Conservation (phyloP, 148 eudicot species). For the Euryodendron excelsum region DNA sequence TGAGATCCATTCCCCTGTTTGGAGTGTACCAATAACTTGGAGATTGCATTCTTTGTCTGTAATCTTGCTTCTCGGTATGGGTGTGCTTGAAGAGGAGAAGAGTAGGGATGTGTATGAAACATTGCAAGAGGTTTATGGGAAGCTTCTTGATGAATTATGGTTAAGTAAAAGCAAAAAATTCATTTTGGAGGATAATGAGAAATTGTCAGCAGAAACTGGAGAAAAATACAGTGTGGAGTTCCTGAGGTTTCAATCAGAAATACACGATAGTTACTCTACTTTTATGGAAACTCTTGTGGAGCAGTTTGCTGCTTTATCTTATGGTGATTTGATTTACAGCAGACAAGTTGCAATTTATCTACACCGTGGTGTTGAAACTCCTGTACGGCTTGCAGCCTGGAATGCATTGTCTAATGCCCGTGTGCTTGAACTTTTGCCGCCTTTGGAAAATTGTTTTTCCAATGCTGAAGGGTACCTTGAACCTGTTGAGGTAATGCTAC, state of each 20-base stretch:
- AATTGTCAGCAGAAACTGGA: conserved; percentile 17
- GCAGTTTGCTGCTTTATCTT: conserved; percentile 85
- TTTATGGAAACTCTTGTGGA: conserved; percentile 80
- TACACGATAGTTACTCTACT: conserved; percentile 75
- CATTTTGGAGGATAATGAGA: conserved; percentile 1
- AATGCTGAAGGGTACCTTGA: conserved; percentile 73
- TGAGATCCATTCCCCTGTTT: conserved; percentile 36
- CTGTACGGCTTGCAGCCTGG: conserved; percentile 78
- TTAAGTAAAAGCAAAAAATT: conserved; percentile 19
- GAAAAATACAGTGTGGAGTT: conserved; percentile 18
- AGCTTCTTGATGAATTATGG: conserved; percentile 47
- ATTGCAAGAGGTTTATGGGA: conserved; percentile 72
- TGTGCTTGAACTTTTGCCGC: conserved; percentile 86
- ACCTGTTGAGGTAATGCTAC: conserved; percentile 65
- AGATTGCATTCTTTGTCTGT: conserved; percentile 84
- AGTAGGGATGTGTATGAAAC: conserved; percentile 61
- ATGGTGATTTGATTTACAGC: conserved; percentile 72
- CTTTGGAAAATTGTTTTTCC: conserved; percentile 55
- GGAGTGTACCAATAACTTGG: conserved; percentile 65
- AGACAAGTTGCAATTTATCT: conserved; percentile 79
- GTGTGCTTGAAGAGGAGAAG: conserved; percentile 71
- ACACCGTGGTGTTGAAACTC: conserved; percentile 60
- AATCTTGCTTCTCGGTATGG: conserved; percentile 64
- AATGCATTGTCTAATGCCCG: conserved; percentile 64
- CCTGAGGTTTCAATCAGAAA: conserved; percentile 62